phyloP scores from a whole-genome alignment of 495 filamentous ascomycete species.

The Tirmania nivea region DNA sequence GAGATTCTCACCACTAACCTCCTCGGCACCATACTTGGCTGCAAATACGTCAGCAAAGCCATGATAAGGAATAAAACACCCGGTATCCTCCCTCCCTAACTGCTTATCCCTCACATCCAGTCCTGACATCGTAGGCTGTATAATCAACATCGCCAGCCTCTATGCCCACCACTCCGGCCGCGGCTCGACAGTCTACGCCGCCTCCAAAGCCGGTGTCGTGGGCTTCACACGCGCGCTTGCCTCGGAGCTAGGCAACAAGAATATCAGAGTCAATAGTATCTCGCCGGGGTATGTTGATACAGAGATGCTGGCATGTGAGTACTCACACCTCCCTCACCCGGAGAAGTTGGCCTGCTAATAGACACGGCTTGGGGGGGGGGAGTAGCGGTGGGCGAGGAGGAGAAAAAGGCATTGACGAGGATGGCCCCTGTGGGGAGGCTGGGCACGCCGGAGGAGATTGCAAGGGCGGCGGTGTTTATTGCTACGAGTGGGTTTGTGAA shows the following conservation, averaged over 20 bases:
- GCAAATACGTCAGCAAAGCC: constrained; percentile 30
- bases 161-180: constrained; percentile 39
- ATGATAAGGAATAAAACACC: constrained; percentile 24
- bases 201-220: constrained; percentile 57
- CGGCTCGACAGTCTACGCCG: constrained; percentile 53
- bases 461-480: constrained; percentile 62
- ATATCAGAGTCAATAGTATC: constrained; percentile 55
- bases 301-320: constrained; percentile 41
- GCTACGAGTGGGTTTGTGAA: constrained; percentile 60
- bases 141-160: constrained; percentile 63
- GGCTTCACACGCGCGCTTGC: constrained; percentile 51
- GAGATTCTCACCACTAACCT: constrained; percentile 45
- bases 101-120: too few relatives aligned
- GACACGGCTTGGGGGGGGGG: constrained; percentile 65
- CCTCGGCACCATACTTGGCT: constrained; percentile 43
- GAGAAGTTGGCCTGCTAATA: constrained; percentile 37
- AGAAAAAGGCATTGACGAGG: constrained; percentile 59
- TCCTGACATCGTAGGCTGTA: constrained; percentile 26
- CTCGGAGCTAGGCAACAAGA: constrained; percentile 33
- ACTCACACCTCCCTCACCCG: not conserved
- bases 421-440: constrained; percentile 51
- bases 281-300: constrained; percentile 69
- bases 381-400: constrained; percentile 39
- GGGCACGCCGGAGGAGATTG: constrained; percentile 46
- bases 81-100: too few relatives aligned